Conservation (phyloP, 306 rosid species). For the Trifolium fragiferum region DNA sequence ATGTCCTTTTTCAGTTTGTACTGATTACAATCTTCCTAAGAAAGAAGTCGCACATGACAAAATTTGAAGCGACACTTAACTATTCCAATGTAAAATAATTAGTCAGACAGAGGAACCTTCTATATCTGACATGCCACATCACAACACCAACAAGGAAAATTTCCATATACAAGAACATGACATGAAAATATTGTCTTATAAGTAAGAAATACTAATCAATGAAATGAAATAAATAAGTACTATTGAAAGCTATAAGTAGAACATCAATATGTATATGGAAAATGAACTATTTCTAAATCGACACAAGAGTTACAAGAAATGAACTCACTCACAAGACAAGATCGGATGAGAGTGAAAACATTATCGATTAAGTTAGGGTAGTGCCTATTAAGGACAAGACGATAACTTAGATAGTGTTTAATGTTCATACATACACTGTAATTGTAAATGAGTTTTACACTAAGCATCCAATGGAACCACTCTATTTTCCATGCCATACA, state of each 20-base stretch:
- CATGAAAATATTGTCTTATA: background rate
- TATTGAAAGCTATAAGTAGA: slow-evolving; percentile 6
- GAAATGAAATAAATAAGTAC: background rate
- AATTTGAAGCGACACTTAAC: background rate
- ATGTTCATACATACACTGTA: background rate
- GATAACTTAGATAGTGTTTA: no score
- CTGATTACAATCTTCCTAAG: background rate
- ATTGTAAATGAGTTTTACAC: no score
- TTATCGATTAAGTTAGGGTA: background rate
- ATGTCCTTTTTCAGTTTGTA: background rate
- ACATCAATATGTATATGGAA: background rate
- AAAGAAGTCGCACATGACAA: background rate
- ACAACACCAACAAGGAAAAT: no score
- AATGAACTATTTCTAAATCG: slow-evolving; percentile 6
- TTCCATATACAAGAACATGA: background rate
- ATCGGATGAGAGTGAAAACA: background rate
- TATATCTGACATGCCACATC: no score
- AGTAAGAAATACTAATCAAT: background rate
- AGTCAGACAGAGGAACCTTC: slow-evolving; percentile 5
- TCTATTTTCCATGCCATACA: background rate
- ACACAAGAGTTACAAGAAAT: background rate
- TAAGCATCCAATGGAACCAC: background rate
- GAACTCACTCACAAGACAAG: background rate
- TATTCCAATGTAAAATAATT: background rate
- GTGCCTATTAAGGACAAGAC: background rate